A percentile compares a stretch with the other conserved stretches of the same genome.
phyloP scores from a whole-genome alignment of 345 rosid genomes.

The Lenwebbia sp. region DNA sequence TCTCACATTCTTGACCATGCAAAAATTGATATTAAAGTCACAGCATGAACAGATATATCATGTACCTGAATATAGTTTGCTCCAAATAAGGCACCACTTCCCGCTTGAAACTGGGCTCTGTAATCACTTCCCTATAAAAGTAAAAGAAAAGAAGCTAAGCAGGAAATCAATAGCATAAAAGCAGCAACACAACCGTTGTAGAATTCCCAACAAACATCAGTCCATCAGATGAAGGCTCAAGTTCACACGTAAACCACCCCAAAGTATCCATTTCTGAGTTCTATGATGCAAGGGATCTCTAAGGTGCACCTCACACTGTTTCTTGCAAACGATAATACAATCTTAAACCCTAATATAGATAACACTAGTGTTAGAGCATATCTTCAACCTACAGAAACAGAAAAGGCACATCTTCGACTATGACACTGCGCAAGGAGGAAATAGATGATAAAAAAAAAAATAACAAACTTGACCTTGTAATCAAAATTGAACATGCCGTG shows the following conservation, averaged over 20 bases:
- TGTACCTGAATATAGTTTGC: constrained; percentile 92
- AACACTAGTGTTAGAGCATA: background rate
- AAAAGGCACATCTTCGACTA: background rate
- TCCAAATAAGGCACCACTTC: constrained; percentile 76
- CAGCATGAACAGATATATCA: background rate
- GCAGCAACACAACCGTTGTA: background rate
- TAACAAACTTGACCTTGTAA: constrained; percentile 53
- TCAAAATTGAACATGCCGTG: constrained; percentile 84
- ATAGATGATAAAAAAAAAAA: background rate
- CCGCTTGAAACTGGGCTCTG: constrained; percentile 78
- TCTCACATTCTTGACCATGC: background rate
- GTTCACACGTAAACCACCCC: background rate
- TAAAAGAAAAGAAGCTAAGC: background rate
- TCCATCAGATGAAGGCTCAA: background rate
- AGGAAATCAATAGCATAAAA: background rate
- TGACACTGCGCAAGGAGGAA: background rate
- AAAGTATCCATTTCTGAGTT: background rate
- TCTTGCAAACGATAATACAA: background rate
- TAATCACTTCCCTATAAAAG: constrained; percentile 63
- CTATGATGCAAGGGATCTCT: background rate
- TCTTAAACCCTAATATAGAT: background rate
- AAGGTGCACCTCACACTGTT: background rate
- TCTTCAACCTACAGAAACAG: background rate
- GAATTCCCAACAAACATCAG: background rate
- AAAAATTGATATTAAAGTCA: background rate